Evolutionary conservation across 371 early-diverging fungal genomes (phyloP).

Genomic region (Blyttiomyces sp.): DNA sequence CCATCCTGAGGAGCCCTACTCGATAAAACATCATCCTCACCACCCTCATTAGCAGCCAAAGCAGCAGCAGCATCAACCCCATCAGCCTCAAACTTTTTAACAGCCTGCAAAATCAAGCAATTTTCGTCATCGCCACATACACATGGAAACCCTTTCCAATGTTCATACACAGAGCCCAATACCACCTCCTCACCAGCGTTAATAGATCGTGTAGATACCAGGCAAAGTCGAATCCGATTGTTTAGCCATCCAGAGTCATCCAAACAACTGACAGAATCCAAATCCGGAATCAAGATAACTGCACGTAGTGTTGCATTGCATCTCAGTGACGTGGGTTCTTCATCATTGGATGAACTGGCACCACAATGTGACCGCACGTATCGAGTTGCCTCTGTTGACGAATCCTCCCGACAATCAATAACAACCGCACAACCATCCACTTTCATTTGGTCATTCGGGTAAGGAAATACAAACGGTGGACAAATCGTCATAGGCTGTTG

Average conservation of each 20-base stretch:
- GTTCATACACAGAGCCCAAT: not conserved
- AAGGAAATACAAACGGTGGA: conserved; percentile 10
- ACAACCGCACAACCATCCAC: not conserved
- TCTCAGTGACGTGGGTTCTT: not conserved
- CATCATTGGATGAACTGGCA: not conserved
- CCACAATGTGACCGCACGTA: conserved; percentile 6
- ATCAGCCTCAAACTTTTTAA: not conserved
- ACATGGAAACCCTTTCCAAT: conserved; percentile 11
- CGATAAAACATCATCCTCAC: not conserved
- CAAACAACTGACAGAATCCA: not conserved
- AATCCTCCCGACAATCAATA: conserved; percentile 5
- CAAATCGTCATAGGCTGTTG: too few species aligned
- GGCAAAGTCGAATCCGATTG: conserved; percentile 1
- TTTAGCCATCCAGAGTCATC: not conserved
- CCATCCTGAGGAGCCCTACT: too few species aligned
- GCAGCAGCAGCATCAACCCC: not conserved
- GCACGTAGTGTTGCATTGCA: conserved; percentile 3
- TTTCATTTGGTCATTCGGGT: not conserved
- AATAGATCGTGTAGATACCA: not conserved
- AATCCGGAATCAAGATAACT: not conserved
- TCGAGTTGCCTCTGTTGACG: conserved; percentile 3
- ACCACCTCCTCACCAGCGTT: conserved; percentile 8
- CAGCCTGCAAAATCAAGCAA: not conserved
- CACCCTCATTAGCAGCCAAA: not conserved
- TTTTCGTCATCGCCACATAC: not conserved